Evolutionary conservation across 2,329 filamentous ascomycete species (phyloP).

Genomic region (Fusarium sp.): DNA sequence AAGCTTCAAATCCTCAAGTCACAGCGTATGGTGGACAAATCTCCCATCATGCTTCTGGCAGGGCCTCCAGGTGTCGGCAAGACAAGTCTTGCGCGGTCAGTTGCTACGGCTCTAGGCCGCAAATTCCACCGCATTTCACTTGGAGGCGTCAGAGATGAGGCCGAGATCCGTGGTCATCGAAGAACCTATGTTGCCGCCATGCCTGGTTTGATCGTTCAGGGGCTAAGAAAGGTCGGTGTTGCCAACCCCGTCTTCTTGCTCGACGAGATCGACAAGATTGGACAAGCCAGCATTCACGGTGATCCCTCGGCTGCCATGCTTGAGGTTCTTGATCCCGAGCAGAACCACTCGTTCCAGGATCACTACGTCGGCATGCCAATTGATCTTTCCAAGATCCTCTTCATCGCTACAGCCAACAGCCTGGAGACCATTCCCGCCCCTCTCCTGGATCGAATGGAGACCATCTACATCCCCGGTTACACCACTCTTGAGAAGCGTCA

Average conservation of each 20-base stretch:
- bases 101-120: constrained; percentile 89
- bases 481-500: constrained; percentile 97
- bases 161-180: constrained; percentile 94
- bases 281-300: constrained; percentile 89
- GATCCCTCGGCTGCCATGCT: constrained; percentile 98
- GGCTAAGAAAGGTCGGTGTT: constrained; percentile 93
- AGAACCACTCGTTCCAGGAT: constrained; percentile 94
- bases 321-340: constrained; percentile 96
- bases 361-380: constrained; percentile 97
- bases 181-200: constrained; percentile 99
- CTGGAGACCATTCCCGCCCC: constrained; percentile 96
- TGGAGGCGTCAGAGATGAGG: constrained; percentile 94
- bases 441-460: constrained; percentile 96
- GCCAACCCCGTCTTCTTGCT: constrained; percentile 95
- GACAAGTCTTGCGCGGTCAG: constrained; percentile 92
- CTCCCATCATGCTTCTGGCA: constrained; percentile 91
- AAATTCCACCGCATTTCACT: constrained; percentile 98
- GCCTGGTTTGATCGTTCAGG: constrained; percentile 94
- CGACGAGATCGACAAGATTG: constrained; percentile 98
- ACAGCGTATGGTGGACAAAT: constrained; percentile 92
- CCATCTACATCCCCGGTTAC: constrained; percentile 91
- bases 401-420: constrained; percentile 96
- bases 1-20: constrained; percentile 82
- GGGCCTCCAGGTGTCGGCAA: constrained; percentile 96
- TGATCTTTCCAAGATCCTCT: constrained; percentile 94